A percentile compares a stretch with the other conserved stretches of the same genome.
These are phyloP conservation scores for Fusarium chlamydosporum DNA, from an alignment of 2,329 filamentous ascomycete genomes.

Conservation along the genomic window DNA sequence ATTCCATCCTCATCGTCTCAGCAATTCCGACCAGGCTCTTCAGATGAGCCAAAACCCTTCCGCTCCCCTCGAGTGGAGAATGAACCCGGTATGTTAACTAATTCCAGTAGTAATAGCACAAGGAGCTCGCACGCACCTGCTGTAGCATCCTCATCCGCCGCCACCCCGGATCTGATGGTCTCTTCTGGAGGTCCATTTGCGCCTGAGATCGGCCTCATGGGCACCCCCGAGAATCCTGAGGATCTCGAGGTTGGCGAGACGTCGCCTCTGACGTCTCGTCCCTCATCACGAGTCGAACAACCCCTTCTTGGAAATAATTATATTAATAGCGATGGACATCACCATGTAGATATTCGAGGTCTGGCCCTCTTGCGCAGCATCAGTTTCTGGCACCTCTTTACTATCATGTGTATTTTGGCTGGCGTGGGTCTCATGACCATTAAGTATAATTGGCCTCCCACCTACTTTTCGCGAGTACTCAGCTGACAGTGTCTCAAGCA, in stretches of 20 bases:
- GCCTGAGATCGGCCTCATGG: conserved; percentile 50
- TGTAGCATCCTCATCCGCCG: conserved; percentile 39
- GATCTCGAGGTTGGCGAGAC: conserved; percentile 75
- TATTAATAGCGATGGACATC: conserved; percentile 80
- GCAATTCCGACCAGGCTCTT: conserved; percentile 59
- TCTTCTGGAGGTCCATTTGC: conserved; percentile 48
- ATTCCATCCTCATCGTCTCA: conserved; percentile 51
- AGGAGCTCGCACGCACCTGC: conserved; percentile 41
- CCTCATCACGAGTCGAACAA: conserved; percentile 66
- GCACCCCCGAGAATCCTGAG: conserved; percentile 45
- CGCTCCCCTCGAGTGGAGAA: conserved; percentile 57
- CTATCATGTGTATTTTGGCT: conserved; percentile 89
- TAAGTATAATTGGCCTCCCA: conserved; percentile 74
- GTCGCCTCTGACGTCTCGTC: conserved; percentile 82
- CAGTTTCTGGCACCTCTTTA: conserved; percentile 93
- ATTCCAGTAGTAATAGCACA: conserved; percentile 51
- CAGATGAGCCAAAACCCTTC: conserved; percentile 59
- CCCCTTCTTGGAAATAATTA: conserved; percentile 69
- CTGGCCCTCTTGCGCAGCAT: conserved; percentile 76
- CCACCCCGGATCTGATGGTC: conserved; percentile 41
- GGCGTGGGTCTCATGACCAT: conserved; percentile 98
- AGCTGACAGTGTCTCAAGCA: conserved; percentile 67
- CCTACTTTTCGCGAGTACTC: conserved; percentile 10
- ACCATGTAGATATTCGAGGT: conserved; percentile 92
- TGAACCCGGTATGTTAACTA: conserved; percentile 76